phyloP scores from a whole-genome alignment of 225 moss, liverwort and hornwort species.

The Climacium dendroides region DNA sequence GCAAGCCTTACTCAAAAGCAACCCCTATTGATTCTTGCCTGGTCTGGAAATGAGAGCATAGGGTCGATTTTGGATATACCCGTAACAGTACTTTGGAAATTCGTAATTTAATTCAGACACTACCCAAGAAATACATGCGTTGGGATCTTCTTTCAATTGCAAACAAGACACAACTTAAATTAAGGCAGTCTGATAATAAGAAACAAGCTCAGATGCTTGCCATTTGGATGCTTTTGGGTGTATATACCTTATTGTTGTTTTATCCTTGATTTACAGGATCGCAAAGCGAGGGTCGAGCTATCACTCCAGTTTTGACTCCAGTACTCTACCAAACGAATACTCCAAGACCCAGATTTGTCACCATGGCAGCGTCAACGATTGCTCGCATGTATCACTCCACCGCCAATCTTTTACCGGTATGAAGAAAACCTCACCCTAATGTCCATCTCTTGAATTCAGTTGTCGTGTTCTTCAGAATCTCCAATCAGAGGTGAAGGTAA shows the following conservation, averaged over 20 bases:
- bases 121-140: not conserved
- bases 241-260: not conserved
- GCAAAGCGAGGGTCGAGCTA: conserved; percentile 34
- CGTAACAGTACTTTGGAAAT: not conserved
- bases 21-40: not conserved
- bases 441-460: not conserved
- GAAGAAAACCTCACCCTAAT: not conserved
- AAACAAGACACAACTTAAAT: not conserved
- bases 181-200: not conserved
- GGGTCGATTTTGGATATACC: not conserved
- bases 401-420: conserved; percentile 22
- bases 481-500: not conserved
- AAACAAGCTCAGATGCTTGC: not conserved
- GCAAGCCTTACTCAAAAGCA: not conserved
- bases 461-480: not conserved
- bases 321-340: conserved; percentile 26
- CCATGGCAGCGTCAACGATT: conserved; percentile 22
- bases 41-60: not conserved
- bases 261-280: conserved; percentile 5
- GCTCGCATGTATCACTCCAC: conserved; percentile 49
- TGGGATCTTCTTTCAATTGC: not conserved
- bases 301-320: conserved; percentile 25
- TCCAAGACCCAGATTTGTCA: conserved; percentile 11
- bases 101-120: not conserved
- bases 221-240: not conserved